phyloP scores from a whole-genome alignment of 2,329 filamentous ascomycete genomes.

The Ascochyta fabae region DNA sequence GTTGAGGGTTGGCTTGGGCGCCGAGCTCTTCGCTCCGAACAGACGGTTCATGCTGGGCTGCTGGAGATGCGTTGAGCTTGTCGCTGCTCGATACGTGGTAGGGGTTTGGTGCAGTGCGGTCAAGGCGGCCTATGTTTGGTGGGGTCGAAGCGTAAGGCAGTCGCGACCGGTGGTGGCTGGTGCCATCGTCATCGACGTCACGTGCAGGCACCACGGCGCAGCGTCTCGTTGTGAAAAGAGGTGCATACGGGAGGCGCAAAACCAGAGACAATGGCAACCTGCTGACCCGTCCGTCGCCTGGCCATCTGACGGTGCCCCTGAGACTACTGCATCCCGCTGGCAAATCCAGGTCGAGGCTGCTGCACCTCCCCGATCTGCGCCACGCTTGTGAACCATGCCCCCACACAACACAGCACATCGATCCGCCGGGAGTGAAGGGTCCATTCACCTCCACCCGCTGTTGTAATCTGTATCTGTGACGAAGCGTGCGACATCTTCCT shows the following conservation, averaged over 20 bases:
- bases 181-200: slow-evolving; percentile 16
- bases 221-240: not conserved
- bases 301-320: slow-evolving; percentile 14
- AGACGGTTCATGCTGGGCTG: slow-evolving; percentile 82
- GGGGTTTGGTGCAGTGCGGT: not conserved
- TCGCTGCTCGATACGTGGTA: not conserved
- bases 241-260: not conserved
- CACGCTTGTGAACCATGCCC: slow-evolving; percentile 17
- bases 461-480: slow-evolving; percentile 4
- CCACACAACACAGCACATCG: slow-evolving; percentile 17
- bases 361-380: slow-evolving; percentile 17
- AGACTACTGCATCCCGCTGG: slow-evolving; percentile 9
- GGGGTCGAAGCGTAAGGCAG: slow-evolving; percentile 17
- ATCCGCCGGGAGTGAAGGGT: slow-evolving; percentile 15
- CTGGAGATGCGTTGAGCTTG: no score
- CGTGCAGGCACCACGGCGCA: not conserved
- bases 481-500: slow-evolving; percentile 5
- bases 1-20: slow-evolving; percentile 87
- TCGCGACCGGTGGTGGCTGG: slow-evolving; percentile 18
- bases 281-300: slow-evolving; percentile 1
- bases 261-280: not conserved
- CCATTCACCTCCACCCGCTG: slow-evolving; percentile 19
- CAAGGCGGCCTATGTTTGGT: slow-evolving; percentile 4
- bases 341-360: slow-evolving; percentile 11
- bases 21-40: slow-evolving; percentile 86